These are phyloP conservation scores for Atalantia buxifolia DNA, from an alignment of 345 rosid species.

Conservation along the genomic window DNA sequence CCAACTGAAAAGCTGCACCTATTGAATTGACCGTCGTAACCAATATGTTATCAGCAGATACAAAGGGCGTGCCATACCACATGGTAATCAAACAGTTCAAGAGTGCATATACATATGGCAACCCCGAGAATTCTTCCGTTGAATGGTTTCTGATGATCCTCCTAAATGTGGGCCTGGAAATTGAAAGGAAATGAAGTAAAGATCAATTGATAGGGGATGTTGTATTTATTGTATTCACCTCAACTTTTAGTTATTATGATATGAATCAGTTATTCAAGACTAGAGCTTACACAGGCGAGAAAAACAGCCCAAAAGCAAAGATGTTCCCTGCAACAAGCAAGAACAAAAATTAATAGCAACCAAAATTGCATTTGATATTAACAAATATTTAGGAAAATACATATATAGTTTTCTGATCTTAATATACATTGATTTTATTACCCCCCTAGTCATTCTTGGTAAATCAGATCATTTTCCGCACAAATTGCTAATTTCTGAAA, in stretches of 20 bases:
- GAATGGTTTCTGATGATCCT: conserved; percentile 77
- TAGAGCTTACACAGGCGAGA: conserved; percentile 73
- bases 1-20: conserved; percentile 72
- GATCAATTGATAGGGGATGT: conserved; percentile 8
- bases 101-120: conserved; percentile 81
- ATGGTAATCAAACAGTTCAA: conserved; percentile 76
- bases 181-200: conserved; percentile 12
- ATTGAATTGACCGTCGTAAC: conserved; percentile 69
- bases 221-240: not conserved
- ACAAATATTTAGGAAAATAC: not conserved
- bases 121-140: conserved; percentile 77
- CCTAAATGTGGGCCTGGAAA: conserved; percentile 73
- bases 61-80: conserved; percentile 79
- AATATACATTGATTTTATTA: not conserved
- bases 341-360: conserved; percentile 2
- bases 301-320: conserved; percentile 76
- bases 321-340: conserved; percentile 63
- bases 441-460: not conserved
- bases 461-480: not conserved
- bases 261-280: not conserved
- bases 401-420: not conserved
- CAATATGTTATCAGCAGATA: conserved; percentile 55
- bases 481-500: not conserved
- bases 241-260: not conserved
- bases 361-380: not conserved